Evolutionary conservation across 768 basidiomycete genomes (phyloP), one percentile per base, ranked within the genome.

Genomic region (Tylopilus rubrobrunneus): DNA sequence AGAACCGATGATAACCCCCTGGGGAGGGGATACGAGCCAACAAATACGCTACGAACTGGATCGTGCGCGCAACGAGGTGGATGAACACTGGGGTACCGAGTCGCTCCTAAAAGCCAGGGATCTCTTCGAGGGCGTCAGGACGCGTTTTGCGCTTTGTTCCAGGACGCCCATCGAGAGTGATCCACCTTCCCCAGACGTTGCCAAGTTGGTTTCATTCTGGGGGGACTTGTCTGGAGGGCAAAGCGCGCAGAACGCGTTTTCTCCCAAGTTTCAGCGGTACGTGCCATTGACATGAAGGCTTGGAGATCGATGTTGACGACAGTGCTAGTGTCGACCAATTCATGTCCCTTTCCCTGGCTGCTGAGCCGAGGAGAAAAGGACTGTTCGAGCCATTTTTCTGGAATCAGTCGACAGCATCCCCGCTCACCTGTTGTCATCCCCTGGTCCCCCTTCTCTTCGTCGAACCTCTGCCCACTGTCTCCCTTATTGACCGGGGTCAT

Each of bases 371-470:
- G 21, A 76, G 84, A n/a, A 84, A 79, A 65, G 86, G 87, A 8
- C 69, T 86, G 2, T 91, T 88, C 52, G 87, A 89, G 57, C 87
- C 88, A 0, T 81, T 85, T 59, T 89, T 85, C 69, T 92, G 88
- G 88, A 72, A 76, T 5, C 77, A 78, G 42, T 56, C 74, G 12
- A 61, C 67, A 25, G 66, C 73, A 3, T 67, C 74, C 37, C 63
- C 74, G 0, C 68, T 71, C 21, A 59, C 67, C 10, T 71, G 74
- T 2, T 75, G 74, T 43, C 73, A 81, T 33, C 77, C 79, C 1
- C 72, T 85, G 41, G 73, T 80, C 33, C 87, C 90, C 2, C 75
- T 92, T 17, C 72, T 90, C 14, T 92, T 93, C 68, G 81, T 86
- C 1, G 89, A 92, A 53, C 79, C 86, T 1, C 68, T 92, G 1